A percentile compares a stretch with the other conserved stretches of the same genome.
phyloP scores from a whole-genome alignment of 2,329 filamentous ascomycete species.

The Aspergillus brasiliensis region DNA sequence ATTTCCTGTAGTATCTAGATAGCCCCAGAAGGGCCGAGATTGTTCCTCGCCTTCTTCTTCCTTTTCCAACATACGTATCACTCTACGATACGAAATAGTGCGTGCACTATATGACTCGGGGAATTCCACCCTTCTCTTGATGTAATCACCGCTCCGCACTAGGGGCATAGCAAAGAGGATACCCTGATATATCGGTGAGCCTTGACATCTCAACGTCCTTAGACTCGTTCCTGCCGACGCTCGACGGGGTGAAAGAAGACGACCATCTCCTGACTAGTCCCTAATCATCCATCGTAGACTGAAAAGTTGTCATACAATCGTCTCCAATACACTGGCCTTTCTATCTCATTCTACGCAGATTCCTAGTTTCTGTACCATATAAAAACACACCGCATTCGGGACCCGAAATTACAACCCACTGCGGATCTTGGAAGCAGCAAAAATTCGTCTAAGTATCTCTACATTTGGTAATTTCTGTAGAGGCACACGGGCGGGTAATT shows the following conservation, averaged over 20 bases:
- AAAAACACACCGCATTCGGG: conserved; percentile 22
- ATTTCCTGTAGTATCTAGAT: conserved; percentile 4
- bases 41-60: background rate
- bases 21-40: background rate
- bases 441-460: background rate
- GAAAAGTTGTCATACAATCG: background rate
- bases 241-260: background rate
- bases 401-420: conserved; percentile 24
- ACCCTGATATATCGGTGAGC: conserved; percentile 2
- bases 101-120: conserved; percentile 3
- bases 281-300: background rate
- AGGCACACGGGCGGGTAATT: background rate
- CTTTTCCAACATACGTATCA: background rate
- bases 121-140: background rate
- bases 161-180: background rate
- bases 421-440: conserved; percentile 21
- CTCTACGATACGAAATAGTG: background rate
- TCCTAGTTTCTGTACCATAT: conserved; percentile 12
- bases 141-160: background rate
- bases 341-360: conserved; percentile 2
- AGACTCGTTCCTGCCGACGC: background rate
- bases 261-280: background rate
- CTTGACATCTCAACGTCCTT: background rate
- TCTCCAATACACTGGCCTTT: background rate
- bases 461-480: background rate